phyloP scores from a whole-genome alignment of 257 asterid genomes.

The Striga asiatica region DNA sequence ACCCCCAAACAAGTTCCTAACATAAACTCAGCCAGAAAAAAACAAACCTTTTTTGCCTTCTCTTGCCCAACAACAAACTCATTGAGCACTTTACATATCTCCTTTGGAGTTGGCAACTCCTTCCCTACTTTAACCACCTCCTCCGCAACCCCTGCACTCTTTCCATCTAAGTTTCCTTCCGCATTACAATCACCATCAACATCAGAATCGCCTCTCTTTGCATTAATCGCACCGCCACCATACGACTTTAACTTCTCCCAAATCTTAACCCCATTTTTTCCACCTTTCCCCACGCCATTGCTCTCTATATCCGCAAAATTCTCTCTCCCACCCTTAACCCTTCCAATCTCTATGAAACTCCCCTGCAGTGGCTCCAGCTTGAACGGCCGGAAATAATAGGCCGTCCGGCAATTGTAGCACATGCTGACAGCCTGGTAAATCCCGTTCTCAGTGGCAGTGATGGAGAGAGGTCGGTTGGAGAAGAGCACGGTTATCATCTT shows the following conservation, averaged over 20 bases:
- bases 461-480: constrained; percentile 80
- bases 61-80: constrained; percentile 82
- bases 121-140: constrained; percentile 20
- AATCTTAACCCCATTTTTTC: constrained; percentile 46
- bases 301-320: constrained; percentile 23
- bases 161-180: constrained; percentile 19
- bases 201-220: constrained; percentile 6
- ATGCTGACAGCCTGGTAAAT: constrained; percentile 75
- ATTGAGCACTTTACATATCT: constrained; percentile 67
- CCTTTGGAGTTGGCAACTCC: constrained; percentile 71
- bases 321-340: constrained; percentile 50
- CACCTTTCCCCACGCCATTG: constrained; percentile 23
- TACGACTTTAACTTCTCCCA: constrained; percentile 94
- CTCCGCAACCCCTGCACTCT: constrained; percentile 6
- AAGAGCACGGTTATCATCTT: constrained; percentile 53
- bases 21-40: neutral
- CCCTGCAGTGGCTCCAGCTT: constrained; percentile 88
- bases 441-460: constrained; percentile 47
- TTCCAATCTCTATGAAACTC: constrained; percentile 79
- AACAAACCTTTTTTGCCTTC: constrained; percentile 66
- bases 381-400: constrained; percentile 73
- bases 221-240: constrained; percentile 33
- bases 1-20: neutral
- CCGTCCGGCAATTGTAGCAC: constrained; percentile 70
- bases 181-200: neutral